These are phyloP conservation scores for Botrytis aclada DNA, from an alignment of 2,329 filamentous ascomycete species.

Conservation along the genomic window DNA sequence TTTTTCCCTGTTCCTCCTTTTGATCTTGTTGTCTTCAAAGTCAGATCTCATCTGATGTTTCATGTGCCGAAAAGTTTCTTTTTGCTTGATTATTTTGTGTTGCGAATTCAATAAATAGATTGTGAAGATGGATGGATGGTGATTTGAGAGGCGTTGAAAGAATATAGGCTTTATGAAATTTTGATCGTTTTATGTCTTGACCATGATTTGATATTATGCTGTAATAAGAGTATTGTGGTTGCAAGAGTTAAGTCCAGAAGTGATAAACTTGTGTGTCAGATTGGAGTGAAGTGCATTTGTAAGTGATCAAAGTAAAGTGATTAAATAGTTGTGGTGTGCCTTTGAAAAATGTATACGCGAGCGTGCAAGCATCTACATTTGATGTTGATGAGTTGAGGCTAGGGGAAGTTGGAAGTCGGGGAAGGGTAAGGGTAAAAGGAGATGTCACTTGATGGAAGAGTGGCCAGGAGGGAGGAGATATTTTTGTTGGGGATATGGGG, in stretches of 20 bases:
- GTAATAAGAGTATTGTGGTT: background rate
- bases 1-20: conserved; percentile 37
- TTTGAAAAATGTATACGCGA: background rate
- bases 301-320: too few species aligned
- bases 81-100: background rate
- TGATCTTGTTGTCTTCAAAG: conserved; percentile 25
- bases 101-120: conserved; percentile 1
- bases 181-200: background rate
- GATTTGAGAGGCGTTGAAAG: background rate
- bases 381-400: background rate
- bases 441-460: background rate
- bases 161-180: background rate
- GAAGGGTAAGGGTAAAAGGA: too few species aligned
- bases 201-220: background rate
- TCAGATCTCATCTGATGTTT: background rate
- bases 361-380: background rate
- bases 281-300: too few species aligned
- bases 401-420: background rate
- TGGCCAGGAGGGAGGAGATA: too few species aligned
- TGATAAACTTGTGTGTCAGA: background rate
- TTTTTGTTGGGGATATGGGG: too few species aligned
- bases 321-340: background rate
- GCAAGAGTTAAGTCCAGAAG: background rate
- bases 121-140: conserved; percentile 4
- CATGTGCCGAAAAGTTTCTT: background rate